Evolutionary conservation across 2,329 filamentous ascomycete genomes (phyloP), one percentile per base, ranked within the genome.

Genomic region (Curvularia sp.): DNA sequence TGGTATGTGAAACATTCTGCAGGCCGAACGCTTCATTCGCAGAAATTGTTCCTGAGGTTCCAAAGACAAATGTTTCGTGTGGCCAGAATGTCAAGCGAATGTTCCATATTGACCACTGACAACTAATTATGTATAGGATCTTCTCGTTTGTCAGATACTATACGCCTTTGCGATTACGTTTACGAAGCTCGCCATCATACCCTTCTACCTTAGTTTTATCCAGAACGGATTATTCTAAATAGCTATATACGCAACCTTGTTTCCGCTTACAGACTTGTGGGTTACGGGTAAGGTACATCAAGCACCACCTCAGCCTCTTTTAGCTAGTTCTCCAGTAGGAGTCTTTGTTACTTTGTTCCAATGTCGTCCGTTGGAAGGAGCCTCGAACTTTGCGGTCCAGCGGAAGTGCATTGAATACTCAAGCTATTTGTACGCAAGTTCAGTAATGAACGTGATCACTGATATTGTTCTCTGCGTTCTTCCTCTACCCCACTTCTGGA

Each of bases 321-420:
- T 15, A 10, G 25, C 53, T 52, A 5, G 53, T 32, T 5, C 3
- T 5, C 7, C 10, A 15, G 18, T 30, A 66, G 66, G 66, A 15
- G 57, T 73, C 1, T 69, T 72, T 19, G 70, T 72, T 6, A 64
- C 67, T 2, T 63, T 73, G 36, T 74, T 74, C 32, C 69, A 71
- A 47, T 73, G 71, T 27, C 49, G 45, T 10, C 70, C 71, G 4
- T 59, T 72, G 0, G 30, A 51, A 5, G 64, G 53, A 8, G 71
- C 68, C 12, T 74, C 69, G 70, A 53, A 72, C 23, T 69, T 71
- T 34, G 59, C 60, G 1, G 53, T 61, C 15, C 5, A 51, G 9
- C 32, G 60, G 9, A 58, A 55, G 18, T 73, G 68, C 48, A 57
- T 73, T 41, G 48, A 67, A 43, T 72, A 65, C 38, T 45, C 72